Conservation (phyloP, 1,284 basidiomycete species). For the Mycena sp. region DNA sequence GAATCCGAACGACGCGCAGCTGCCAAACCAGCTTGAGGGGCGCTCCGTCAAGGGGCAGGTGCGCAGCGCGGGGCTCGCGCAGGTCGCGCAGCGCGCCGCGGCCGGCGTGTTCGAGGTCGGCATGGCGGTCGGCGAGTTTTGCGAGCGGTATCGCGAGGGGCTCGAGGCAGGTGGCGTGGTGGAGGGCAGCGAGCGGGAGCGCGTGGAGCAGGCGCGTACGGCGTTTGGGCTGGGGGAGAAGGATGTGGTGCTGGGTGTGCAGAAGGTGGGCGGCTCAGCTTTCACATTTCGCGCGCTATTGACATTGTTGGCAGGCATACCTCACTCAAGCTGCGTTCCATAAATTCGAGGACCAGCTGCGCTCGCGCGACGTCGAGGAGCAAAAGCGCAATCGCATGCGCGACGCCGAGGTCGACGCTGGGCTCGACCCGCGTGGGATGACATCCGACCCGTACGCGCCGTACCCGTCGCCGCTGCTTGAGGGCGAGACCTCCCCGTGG, state of each 20-base stretch:
- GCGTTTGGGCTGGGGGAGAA: slow-evolving; percentile 73
- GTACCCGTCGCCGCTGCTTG: slow-evolving; percentile 60
- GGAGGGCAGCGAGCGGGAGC: slow-evolving; percentile 63
- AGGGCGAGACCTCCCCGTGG: slow-evolving; percentile 49
- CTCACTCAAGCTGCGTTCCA: slow-evolving; percentile 91
- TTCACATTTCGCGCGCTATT: slow-evolving; percentile 14
- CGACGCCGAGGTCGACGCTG: slow-evolving; percentile 80
- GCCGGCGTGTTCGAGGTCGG: slow-evolving; percentile 85
- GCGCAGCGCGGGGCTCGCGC: slow-evolving; percentile 81
- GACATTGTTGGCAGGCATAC: slow-evolving; percentile 73
- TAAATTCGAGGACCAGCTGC: slow-evolving; percentile 87
- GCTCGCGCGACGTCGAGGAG: slow-evolving; percentile 86
- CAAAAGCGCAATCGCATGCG: slow-evolving; percentile 79
- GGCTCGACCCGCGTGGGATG: slow-evolving; percentile 72
- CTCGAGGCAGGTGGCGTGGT: slow-evolving; percentile 56
- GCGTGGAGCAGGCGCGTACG: slow-evolving; percentile 68
- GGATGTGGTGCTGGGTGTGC: slow-evolving; percentile 84
- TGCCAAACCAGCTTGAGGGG: slow-evolving; percentile 94
- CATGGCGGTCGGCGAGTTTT: slow-evolving; percentile 91
- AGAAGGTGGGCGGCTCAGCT: slow-evolving; percentile 63
- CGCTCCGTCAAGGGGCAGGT: slow-evolving; percentile 93
- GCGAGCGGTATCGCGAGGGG: slow-evolving; percentile 79
- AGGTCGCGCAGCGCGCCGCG: slow-evolving; percentile 68
- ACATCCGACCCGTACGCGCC: slow-evolving; percentile 81
- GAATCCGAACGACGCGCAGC: slow-evolving; percentile 94